Percentiles rank a stretch among this genome's conserved stretches.
Evolutionary conservation across 257 asterid genomes (phyloP).

Genomic region (Ehretia macrophylla): DNA sequence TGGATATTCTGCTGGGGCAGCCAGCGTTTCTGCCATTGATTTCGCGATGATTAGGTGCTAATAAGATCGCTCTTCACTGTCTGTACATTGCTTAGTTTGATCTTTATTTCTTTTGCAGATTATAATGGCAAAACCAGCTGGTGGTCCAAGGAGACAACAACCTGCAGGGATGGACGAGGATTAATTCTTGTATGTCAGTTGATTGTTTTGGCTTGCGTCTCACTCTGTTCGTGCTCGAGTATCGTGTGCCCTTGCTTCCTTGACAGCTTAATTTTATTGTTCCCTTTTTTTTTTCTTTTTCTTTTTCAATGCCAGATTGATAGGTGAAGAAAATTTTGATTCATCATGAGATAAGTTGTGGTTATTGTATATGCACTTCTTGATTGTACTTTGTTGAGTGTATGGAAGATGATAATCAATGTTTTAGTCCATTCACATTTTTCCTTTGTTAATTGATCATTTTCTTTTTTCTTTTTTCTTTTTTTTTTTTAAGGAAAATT

Average conservation of each 20-base stretch:
- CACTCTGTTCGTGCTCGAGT: background rate
- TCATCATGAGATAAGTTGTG: background rate
- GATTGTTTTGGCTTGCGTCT: background rate
- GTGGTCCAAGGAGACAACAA: conserved; percentile 41
- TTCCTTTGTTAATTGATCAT: background rate
- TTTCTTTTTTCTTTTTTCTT: background rate
- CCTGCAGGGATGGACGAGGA: conserved; percentile 46
- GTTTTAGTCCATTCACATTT: no score
- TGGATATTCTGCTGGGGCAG: no score
- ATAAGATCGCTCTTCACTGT: no score
- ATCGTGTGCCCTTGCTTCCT: background rate
- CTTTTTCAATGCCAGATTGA: background rate
- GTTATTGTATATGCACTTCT: conserved; percentile 10
- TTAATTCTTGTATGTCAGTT: conserved; percentile 8
- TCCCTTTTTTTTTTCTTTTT: background rate
- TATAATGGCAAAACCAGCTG: conserved; percentile 58
- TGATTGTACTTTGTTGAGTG: background rate
- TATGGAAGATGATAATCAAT: background rate
- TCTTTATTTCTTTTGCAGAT: conserved; percentile 24
- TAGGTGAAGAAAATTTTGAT: conserved; percentile 9
- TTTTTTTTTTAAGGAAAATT: no score
- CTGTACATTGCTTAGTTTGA: no score
- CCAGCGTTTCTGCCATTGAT: no score
- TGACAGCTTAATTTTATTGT: background rate
- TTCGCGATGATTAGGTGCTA: no score